These are phyloP conservation scores for Petunia secreta DNA, from an alignment of 257 asterid genomes.

Conservation along the genomic window DNA sequence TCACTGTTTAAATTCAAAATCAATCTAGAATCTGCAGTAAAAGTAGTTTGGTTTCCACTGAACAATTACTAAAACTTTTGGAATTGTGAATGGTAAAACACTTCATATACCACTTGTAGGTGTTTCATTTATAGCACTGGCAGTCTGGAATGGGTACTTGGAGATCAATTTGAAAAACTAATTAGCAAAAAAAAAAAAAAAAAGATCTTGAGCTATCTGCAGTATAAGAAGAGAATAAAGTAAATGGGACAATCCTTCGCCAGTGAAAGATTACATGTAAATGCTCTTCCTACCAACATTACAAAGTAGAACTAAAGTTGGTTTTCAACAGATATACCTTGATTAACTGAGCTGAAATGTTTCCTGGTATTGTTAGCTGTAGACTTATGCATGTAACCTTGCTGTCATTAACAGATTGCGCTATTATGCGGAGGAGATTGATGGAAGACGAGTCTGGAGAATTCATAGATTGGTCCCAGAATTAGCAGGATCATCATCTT, in stretches of 20 bases:
- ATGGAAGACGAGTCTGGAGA: conserved; percentile 58
- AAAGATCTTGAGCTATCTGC: background rate
- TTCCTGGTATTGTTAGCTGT: background rate
- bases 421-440: conserved; percentile 41
- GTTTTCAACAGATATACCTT: conserved; percentile 1
- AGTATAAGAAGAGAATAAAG: background rate
- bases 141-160: background rate
- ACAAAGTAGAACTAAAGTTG: background rate
- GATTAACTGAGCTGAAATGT: background rate
- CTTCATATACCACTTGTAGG: background rate
- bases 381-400: background rate
- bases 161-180: conserved; percentile 7
- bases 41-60: background rate
- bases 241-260: background rate
- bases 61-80: background rate
- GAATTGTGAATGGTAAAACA: background rate
- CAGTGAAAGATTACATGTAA: background rate
- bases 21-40: background rate
- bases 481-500: conserved; percentile 45
- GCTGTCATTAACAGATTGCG: conserved; percentile 46
- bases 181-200: background rate
- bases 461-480: conserved; percentile 64
- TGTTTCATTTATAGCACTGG: background rate
- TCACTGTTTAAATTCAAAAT: background rate
- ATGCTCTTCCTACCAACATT: conserved; percentile 4